Conservation (phyloP, 768 basidiomycete species). For the Boletus sp. region DNA sequence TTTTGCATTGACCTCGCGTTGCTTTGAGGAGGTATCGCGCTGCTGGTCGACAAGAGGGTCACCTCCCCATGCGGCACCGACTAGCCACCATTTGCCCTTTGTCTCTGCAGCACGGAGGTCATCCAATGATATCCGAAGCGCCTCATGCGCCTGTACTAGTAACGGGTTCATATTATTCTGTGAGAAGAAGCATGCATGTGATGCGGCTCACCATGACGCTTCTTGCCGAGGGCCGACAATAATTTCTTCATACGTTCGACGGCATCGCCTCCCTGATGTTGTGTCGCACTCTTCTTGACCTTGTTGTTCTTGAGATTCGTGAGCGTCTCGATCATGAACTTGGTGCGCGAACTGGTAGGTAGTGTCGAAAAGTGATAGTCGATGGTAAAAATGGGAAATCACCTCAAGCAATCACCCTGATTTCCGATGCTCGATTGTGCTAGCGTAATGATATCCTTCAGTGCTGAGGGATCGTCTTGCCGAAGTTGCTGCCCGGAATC, state of each 20-base stretch:
- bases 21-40: slow-evolving; percentile 25
- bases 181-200: background rate
- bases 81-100: slow-evolving; percentile 98
- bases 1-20: slow-evolving; percentile 25
- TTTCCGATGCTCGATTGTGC: slow-evolving; percentile 69
- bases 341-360: slow-evolving; percentile 70
- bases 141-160: slow-evolving; percentile 77
- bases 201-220: slow-evolving; percentile 53
- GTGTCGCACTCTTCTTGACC: slow-evolving; percentile 57
- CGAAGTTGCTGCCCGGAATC: slow-evolving; percentile 91
- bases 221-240: slow-evolving; percentile 70
- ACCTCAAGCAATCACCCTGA: slow-evolving; percentile 54
- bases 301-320: slow-evolving; percentile 92
- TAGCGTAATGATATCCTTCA: slow-evolving; percentile 86
- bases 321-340: slow-evolving; percentile 95
- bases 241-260: slow-evolving; percentile 89
- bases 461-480: slow-evolving; percentile 84
- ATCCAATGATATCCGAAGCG: slow-evolving; percentile 78
- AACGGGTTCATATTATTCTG: background rate
- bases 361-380: background rate
- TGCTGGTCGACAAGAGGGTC: slow-evolving; percentile 82
- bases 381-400: background rate
- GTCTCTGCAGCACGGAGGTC: slow-evolving; percentile 82
- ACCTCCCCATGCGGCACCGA: slow-evolving; percentile 94
- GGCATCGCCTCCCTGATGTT: slow-evolving; percentile 70